These are phyloP conservation scores for Aspergillus ustus DNA, from an alignment of 2,329 filamentous ascomycete species.

Conservation along the genomic window DNA sequence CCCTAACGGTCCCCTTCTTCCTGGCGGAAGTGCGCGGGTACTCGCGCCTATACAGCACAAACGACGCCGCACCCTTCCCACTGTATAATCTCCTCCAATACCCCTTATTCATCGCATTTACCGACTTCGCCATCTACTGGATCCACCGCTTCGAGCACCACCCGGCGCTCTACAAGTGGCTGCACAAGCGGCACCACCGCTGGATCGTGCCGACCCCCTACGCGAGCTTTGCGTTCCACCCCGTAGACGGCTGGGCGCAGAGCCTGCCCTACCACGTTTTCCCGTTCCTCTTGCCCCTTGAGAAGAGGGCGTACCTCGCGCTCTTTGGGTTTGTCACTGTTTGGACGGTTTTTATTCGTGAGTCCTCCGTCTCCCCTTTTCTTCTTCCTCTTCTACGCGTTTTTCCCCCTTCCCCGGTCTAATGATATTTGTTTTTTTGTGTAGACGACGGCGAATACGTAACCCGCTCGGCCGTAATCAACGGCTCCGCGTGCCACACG, in stretches of 20 bases:
- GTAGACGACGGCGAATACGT: constrained; percentile 86
- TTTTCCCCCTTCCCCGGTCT: too few relatives aligned
- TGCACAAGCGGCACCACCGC: constrained; percentile 98
- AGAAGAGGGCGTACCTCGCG: constrained; percentile 83
- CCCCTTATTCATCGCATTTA: constrained; percentile 84
- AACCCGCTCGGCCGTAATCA: constrained; percentile 83
- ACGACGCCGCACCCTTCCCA: constrained; percentile 71
- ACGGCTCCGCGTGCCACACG: constrained; percentile 94
- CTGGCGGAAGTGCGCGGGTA: constrained; percentile 80
- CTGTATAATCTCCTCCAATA: constrained; percentile 84
- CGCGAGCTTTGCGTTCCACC: constrained; percentile 92
- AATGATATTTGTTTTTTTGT: not conserved
- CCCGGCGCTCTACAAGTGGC: constrained; percentile 76
- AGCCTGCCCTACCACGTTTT: constrained; percentile 90
- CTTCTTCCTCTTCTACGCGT: too few relatives aligned
- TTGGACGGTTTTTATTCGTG: constrained; percentile 87
- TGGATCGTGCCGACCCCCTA: constrained; percentile 98
- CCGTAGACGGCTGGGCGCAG: constrained; percentile 86
- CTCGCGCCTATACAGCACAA: constrained; percentile 81
- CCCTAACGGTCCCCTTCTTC: constrained; percentile 81
- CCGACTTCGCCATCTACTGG: constrained; percentile 87
- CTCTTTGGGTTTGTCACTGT: constrained; percentile 92
- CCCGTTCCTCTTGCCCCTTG: constrained; percentile 86
- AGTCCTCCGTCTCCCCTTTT: constrained; percentile 18
- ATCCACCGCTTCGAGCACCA: constrained; percentile 86